phyloP scores from a whole-genome alignment of 805 yeast genomes.

The Candida odintsovae region DNA sequence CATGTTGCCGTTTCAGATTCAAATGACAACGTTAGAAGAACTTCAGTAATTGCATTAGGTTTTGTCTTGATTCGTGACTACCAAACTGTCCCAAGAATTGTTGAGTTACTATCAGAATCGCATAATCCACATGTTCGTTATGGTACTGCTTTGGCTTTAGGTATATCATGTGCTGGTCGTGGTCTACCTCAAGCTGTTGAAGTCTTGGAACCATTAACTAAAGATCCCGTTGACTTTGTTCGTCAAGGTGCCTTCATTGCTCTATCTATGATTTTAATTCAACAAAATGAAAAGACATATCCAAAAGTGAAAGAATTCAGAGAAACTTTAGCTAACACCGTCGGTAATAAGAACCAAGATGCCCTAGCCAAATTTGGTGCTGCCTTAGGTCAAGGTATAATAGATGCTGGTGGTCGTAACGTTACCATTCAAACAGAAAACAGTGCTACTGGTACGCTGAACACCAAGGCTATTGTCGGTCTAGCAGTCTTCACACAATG shows the following conservation, averaged over 20 bases:
- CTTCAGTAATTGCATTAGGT: slow-evolving; percentile 88
- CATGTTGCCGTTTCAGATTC: slow-evolving; percentile 97
- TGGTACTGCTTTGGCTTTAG: slow-evolving; percentile 96
- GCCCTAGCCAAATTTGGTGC: slow-evolving; percentile 98
- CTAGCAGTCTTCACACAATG: slow-evolving; percentile 83
- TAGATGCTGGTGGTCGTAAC: slow-evolving; percentile 98
- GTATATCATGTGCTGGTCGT: slow-evolving; percentile 95
- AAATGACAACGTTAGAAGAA: slow-evolving; percentile 93
- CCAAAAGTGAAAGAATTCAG: slow-evolving; percentile 78
- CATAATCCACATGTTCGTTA: slow-evolving; percentile 98
- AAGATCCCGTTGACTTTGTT: slow-evolving; percentile 94
- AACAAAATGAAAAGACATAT: slow-evolving; percentile 75
- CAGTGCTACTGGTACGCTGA: slow-evolving; percentile 81
- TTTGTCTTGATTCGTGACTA: slow-evolving; percentile 87
- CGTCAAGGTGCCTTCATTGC: slow-evolving; percentile 97
- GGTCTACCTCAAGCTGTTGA: slow-evolving; percentile 85
- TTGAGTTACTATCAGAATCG: slow-evolving; percentile 84
- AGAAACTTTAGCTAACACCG: slow-evolving; percentile 67
- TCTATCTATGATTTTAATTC: slow-evolving; percentile 82
- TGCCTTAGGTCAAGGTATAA: slow-evolving; percentile 91
- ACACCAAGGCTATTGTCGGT: slow-evolving; percentile 89
- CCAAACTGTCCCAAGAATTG: slow-evolving; percentile 91
- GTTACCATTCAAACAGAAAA: slow-evolving; percentile 92
- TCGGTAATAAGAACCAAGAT: slow-evolving; percentile 87
- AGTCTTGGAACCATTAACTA: slow-evolving; percentile 85